Evolutionary conservation across 768 basidiomycete species (phyloP), one percentile per base, ranked within the genome.

Genomic region (Pholiota molesta): DNA sequence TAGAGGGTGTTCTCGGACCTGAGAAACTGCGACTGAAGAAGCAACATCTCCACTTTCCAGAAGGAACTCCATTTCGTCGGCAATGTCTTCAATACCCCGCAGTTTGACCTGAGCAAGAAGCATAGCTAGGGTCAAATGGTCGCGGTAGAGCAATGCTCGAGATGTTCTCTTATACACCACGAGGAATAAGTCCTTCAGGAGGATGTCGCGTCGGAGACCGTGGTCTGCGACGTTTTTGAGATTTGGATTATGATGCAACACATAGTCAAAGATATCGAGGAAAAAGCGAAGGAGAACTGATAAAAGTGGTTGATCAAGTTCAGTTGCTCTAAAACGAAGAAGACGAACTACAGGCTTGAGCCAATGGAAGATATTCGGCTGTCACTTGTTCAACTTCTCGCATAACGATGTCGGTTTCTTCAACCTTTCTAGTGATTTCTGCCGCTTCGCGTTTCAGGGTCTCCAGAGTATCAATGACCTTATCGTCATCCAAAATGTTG

Each of bases 281-380:
- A 99, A 99, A 83, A 97, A 98, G 29, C 83, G 90, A 51, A 99
- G 83, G 97, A 99, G 82, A 99, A 99, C 74, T 98, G 94, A 72
- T 99, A 99, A 80, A 99, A 99, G 76, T 97, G 97, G 71, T 97
- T 94, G 79, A 98, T 86, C 57, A 91, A 83, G 72, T 94, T 91
- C 54, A 99, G 84, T 70, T 98, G 95, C 70, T 99, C 97, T 68
- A 99, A 80, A 61, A 97, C 91, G 78, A 99, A 99, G 86, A 94
- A 99, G 45, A 98, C 89, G 1, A 88, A 72, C 95, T 97, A 83
- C 96, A 97, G 4, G 95, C 95, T 70, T 95, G 94, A 0, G 97
- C 97, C 52, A 99, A 77, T 9, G 97, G 94, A 13, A 96, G 81
- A 72, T 99, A 99, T 72, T 98, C 95, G 2, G 90, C 83, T 10